These are phyloP conservation scores for Lunasporangiospora selenospora DNA, from an alignment of 192 early-diverging fungal genomes.

Conservation along the genomic window DNA sequence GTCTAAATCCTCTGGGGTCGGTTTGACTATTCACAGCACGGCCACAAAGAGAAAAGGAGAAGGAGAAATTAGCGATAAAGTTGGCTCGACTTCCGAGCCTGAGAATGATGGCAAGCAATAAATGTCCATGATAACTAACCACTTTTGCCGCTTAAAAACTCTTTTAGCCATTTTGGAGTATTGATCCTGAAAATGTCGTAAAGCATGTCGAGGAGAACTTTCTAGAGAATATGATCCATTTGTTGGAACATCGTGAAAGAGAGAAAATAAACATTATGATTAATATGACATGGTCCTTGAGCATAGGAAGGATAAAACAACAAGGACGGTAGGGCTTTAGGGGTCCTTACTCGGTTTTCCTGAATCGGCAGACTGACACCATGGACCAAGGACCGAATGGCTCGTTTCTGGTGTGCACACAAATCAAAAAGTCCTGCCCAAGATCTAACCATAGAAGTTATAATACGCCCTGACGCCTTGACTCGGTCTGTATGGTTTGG, in stretches of 20 bases:
- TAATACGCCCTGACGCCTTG: slow-evolving; percentile 64
- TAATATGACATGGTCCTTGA: slow-evolving; percentile 5
- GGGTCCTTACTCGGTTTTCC: slow-evolving; percentile 64
- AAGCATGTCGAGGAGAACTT: slow-evolving; percentile 82
- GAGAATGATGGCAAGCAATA: not conserved
- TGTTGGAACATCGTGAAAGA: too few species aligned
- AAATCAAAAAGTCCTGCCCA: slow-evolving; percentile 85
- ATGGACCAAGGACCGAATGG: slow-evolving; percentile 72
- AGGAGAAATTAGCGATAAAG: not conserved
- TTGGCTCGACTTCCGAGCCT: slow-evolving; percentile 7
- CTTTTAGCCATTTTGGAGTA: slow-evolving; percentile 63
- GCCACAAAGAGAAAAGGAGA: slow-evolving; percentile 5
- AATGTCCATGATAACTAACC: slow-evolving; percentile 47
- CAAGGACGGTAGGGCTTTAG: slow-evolving; percentile 8
- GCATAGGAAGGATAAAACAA: slow-evolving; percentile 11
- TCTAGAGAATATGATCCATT: too few species aligned
- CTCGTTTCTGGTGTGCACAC: slow-evolving; percentile 74
- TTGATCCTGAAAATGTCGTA: slow-evolving; percentile 80
- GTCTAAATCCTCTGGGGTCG: slow-evolving; percentile 36
- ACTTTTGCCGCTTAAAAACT: slow-evolving; percentile 51
- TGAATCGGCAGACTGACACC: slow-evolving; percentile 71
- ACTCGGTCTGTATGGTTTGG: slow-evolving; percentile 70
- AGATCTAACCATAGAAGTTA: slow-evolving; percentile 70
- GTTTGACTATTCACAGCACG: slow-evolving; percentile 17
- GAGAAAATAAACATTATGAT: slow-evolving; percentile 7